Evolutionary conservation across 768 basidiomycete genomes (phyloP).

Genomic region (Lentinus tigrinus): DNA sequence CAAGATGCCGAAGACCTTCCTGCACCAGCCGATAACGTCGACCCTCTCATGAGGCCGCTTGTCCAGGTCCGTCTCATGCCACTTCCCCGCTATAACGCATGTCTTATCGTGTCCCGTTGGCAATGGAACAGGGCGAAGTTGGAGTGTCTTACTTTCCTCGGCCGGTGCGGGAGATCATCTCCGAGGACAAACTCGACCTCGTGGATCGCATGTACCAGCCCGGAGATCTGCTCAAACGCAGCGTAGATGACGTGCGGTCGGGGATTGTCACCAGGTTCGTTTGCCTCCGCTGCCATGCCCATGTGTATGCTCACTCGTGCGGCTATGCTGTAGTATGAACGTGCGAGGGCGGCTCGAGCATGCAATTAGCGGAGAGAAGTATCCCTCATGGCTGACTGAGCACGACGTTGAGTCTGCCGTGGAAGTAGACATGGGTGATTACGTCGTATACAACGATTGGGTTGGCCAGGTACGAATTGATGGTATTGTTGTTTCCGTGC

Average conservation of each 20-base stretch:
- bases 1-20: conserved; percentile 78
- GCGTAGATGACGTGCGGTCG: conserved; percentile 68
- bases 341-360: conserved; percentile 73
- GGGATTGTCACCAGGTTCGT: conserved; percentile 61
- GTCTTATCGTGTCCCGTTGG: too few relatives aligned
- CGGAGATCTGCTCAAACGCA: conserved; percentile 82
- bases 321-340: conserved; percentile 35
- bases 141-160: conserved; percentile 68
- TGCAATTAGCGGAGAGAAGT: conserved; percentile 58
- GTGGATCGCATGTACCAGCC: conserved; percentile 75
- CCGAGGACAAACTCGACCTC: conserved; percentile 65
- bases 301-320: background rate
- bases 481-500: background rate
- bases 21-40: conserved; percentile 41
- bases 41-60: conserved; percentile 77
- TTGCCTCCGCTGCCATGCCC: background rate
- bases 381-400: conserved; percentile 63
- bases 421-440: conserved; percentile 75
- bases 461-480: conserved; percentile 68
- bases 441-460: conserved; percentile 83
- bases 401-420: conserved; percentile 56
- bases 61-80: conserved; percentile 28
- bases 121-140: conserved; percentile 60
- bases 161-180: conserved; percentile 63
- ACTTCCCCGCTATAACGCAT: background rate